Base-by-base conservation (phyloP, 1,284 basidiomycete genomes). In the Volvariella surrecta region DNA sequence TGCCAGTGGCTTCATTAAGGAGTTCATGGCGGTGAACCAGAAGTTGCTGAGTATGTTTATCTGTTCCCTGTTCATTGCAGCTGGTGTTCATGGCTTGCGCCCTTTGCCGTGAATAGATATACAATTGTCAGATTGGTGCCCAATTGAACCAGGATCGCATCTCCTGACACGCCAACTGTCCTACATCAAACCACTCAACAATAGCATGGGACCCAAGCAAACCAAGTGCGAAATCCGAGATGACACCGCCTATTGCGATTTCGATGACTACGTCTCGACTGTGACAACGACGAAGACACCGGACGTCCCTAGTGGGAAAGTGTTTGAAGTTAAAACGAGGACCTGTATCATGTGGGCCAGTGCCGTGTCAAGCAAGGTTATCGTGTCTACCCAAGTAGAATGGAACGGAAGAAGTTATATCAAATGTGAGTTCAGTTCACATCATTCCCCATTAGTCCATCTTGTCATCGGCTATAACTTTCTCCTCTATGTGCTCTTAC, bases 321-420 rank as follows among this genome's bases (percentile, higher is more conserved):
- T 89, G 37, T 99, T 99, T 60, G 71, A 80, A 3, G 91, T 98
- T 55, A 95, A 93, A 73, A 98, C 95, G 13, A 71, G 82, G 52
- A 96, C 92, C 8, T 98, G 94, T 59, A 74, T 99, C 45, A 98
- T 81, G 60, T 99, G 94, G 94, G 92, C 89, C 3, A 84, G 84
- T 40, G 68, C 76, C 3, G 77, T 87, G 43, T 77, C 82, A 3
- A 85, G 88, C 1, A 79, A 76, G 42, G 78, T 99, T 10, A 54
- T 90, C 6, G 90, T 99, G 3, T 94, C 91, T 30, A 93, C 89
- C 4, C 79, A 87, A 52, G 91, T 98, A 2, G 94, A 98, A 50
- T 99, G 95, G 94, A 90, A 86, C 0, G 94, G 94, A 17, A 76
- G 93, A 53, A 95, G 90, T 62, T 97, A 97, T 68, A 89, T 99